Base-by-base conservation (phyloP, 2,329 filamentous ascomycete species). In the Cladosporium sp. region DNA sequence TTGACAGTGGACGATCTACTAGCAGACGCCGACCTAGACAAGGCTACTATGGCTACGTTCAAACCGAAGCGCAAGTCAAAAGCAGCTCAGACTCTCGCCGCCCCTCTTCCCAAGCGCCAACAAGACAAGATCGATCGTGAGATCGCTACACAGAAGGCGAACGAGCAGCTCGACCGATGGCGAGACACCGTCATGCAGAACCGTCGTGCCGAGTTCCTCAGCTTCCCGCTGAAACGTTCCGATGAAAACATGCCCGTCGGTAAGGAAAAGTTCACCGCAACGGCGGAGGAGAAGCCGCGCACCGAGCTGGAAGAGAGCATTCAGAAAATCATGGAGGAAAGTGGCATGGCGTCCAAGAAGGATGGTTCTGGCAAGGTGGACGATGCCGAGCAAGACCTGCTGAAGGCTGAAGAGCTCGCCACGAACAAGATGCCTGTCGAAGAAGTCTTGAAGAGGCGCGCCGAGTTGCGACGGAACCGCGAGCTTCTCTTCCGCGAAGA, bases 131-230 rank as follows among this genome's bases (percentile, higher is more conserved):
- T 96, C 13, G 86, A 95, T 62, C 88, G 93, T 45, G 76, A 77
- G 47, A 89, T 84, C 19, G 93, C 93, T 2, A 95, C 91, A 61
- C 83, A 90, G 30, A 91, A 96, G 74, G 91, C 89, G 44, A 96
- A 95, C 62, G 86, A 96, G 68, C 92, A 90, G 0, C 76, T 99
- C 20, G 84, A 88, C 56, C 83, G 89, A 61, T 99, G 93, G 93
- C 86, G 86, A 27, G 92, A 96, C 54, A 97, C 93, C 0, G 90
- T 99, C 63, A 95, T 96, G 71, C 83, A 89, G 27, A 96, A 96
- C 68, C 86, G 93, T 53, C 81, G 89, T 59, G 91, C 92, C 1
- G 93, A 97, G 56, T 89, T 96, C 67, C 75, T 99, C 11, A 78
- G 85, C 17, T 99, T 99, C 63, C 93, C 93, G 4, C 77, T 97